Percentiles rank a stretch among this genome's conserved stretches.
Evolutionary conservation across 1,284 basidiomycete genomes (phyloP).

Genomic region (Lignosus rhinocerotis): DNA sequence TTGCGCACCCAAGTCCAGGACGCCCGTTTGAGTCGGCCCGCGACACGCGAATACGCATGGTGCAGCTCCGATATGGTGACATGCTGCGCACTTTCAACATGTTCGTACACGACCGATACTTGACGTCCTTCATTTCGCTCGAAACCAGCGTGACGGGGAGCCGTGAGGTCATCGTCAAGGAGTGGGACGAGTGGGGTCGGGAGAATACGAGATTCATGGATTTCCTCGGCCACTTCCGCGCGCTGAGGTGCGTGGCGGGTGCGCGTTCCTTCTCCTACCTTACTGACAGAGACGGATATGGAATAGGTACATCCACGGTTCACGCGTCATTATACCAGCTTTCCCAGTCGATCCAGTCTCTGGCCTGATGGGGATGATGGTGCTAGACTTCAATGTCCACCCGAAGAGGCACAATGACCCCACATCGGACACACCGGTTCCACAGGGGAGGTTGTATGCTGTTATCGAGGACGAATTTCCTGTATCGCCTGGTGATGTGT

Average conservation of each 20-base stretch:
- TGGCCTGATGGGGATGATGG: conserved; percentile 6
- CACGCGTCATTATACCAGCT: conserved; percentile 38
- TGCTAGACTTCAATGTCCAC: conserved; percentile 41
- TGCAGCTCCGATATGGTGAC: conserved; percentile 40
- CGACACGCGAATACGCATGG: conserved; percentile 44
- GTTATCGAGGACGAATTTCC: neutral
- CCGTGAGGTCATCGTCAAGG: neutral
- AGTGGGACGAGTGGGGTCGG: conserved; percentile 44
- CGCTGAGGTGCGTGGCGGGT: conserved; percentile 22
- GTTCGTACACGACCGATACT: conserved; percentile 40
- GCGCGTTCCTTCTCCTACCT: neutral
- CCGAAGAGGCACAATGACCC: conserved; percentile 24
- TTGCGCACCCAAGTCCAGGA: conserved; percentile 32
- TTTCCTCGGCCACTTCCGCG: conserved; percentile 28
- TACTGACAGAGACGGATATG: neutral
- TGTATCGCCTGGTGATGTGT: conserved; percentile 1
- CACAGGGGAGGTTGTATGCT: neutral
- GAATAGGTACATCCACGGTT: conserved; percentile 47
- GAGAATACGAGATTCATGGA: conserved; percentile 41
- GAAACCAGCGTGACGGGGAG: neutral
- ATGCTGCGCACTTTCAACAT: conserved; percentile 30
- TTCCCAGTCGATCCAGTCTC: neutral
- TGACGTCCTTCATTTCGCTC: conserved; percentile 32
- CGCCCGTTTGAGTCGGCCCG: conserved; percentile 40
- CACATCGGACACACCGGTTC: neutral